Percentiles rank a stretch among this genome's conserved stretches.
Conservation (phyloP, 2,329 filamentous ascomycete species). For the Macrophomina tecta region DNA sequence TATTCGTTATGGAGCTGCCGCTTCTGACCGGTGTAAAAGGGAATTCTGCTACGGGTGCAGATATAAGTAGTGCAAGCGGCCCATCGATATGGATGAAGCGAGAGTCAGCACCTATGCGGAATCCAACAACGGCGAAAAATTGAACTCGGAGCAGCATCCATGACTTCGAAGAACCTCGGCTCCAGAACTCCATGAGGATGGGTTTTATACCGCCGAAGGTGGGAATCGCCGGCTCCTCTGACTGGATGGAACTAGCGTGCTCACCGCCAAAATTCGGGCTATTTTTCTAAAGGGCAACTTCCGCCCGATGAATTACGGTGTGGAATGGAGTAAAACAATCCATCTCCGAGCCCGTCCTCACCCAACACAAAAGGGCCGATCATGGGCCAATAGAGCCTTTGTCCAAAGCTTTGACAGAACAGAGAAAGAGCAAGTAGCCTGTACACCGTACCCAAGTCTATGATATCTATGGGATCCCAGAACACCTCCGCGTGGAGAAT, state of each 20-base stretch:
- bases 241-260: background rate
- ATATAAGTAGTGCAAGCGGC: no score
- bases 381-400: background rate
- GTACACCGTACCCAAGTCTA: constrained; percentile 8
- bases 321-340: constrained; percentile 4
- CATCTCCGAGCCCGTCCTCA: background rate
- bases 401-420: background rate
- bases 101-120: no score
- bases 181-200: background rate
- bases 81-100: no score
- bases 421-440: background rate
- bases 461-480: constrained; percentile 1
- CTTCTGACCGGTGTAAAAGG: no score
- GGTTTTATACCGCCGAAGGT: background rate
- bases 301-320: constrained; percentile 10
- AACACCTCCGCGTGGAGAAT: constrained; percentile 3
- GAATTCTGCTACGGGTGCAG: no score
- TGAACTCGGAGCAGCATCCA: background rate
- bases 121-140: no score
- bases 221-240: background rate
- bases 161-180: background rate
- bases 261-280: background rate
- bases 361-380: constrained; percentile 6
- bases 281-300: background rate
- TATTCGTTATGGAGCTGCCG: background rate